Evolutionary conservation across 768 basidiomycete species (phyloP).

Genomic region (Leccinum boreale): DNA sequence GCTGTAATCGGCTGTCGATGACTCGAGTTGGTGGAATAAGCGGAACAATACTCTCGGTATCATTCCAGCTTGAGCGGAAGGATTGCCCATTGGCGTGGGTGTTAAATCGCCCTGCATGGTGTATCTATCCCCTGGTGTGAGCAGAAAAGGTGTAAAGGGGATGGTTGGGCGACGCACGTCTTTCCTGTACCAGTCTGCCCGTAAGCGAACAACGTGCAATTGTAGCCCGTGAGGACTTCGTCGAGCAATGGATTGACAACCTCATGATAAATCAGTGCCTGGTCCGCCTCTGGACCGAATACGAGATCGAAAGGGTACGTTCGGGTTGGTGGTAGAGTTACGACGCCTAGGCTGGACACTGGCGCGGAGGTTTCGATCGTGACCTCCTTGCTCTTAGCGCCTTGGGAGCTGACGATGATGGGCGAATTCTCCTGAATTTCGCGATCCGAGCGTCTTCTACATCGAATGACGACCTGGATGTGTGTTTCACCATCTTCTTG

Average conservation of each 20-base stretch:
- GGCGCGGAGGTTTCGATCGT: conserved; percentile 78
- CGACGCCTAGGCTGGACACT: conserved; percentile 65
- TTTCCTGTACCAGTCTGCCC: conserved; percentile 99
- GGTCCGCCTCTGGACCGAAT: conserved; percentile 96
- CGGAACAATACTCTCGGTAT: conserved; percentile 91
- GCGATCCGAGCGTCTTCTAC: conserved; percentile 78
- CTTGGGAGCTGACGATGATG: conserved; percentile 76
- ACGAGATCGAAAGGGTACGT: conserved; percentile 96
- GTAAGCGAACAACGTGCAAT: conserved; percentile 96
- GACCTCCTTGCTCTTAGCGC: conserved; percentile 71
- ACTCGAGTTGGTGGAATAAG: conserved; percentile 85
- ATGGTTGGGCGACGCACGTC: conserved; percentile 60
- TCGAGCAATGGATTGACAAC: conserved; percentile 91
- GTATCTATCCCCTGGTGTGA: conserved; percentile 48
- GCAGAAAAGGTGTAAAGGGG: background rate
- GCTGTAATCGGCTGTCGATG: conserved; percentile 73
- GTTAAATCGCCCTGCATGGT: conserved; percentile 97
- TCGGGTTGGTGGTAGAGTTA: conserved; percentile 69
- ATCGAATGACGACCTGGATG: conserved; percentile 92
- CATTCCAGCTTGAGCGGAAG: conserved; percentile 89
- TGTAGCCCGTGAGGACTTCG: conserved; percentile 94
- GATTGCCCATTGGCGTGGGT: conserved; percentile 82
- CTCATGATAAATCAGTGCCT: conserved; percentile 89
- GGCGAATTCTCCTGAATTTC: conserved; percentile 87
- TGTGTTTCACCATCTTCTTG: conserved; percentile 65